phyloP scores from a whole-genome alignment of 2,329 filamentous ascomycete species.

The Fusarium sp. region DNA sequence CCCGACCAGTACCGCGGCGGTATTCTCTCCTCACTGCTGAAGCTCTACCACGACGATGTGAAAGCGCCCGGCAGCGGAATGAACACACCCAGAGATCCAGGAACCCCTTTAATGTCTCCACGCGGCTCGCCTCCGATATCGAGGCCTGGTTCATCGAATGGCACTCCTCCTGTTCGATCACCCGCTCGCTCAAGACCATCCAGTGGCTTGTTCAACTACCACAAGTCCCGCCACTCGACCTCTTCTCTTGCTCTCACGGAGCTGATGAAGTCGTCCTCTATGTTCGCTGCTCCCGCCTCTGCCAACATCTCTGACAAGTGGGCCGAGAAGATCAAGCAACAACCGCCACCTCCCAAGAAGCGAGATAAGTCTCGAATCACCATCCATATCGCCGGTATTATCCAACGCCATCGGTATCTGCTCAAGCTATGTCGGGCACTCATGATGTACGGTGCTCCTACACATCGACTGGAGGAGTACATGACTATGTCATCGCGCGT shows the following conservation, averaged over 20 bases:
- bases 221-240: conserved; percentile 56
- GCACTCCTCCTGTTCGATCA: conserved; percentile 48
- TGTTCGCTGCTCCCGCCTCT: conserved; percentile 62
- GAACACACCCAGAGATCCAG: conserved; percentile 57
- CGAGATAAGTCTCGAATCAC: conserved; percentile 61
- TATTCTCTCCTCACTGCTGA: conserved; percentile 78
- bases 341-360: conserved; percentile 54
- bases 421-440: conserved; percentile 86
- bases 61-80: conserved; percentile 54
- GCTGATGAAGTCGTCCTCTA: conserved; percentile 66
- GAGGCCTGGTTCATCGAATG: conserved; percentile 55
- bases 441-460: conserved; percentile 92
- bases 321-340: conserved; percentile 58
- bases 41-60: conserved; percentile 71
- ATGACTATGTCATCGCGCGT: conserved; percentile 91
- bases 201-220: conserved; percentile 57
- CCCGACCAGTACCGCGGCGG: conserved; percentile 79
- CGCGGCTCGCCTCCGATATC: conserved; percentile 57
- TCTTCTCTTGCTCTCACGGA: conserved; percentile 63
- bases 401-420: conserved; percentile 85
- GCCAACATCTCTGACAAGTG: conserved; percentile 60
- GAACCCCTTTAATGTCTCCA: conserved; percentile 58
- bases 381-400: conserved; percentile 73
- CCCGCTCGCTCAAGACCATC: conserved; percentile 52
- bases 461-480: conserved; percentile 91